Evolutionary conservation across 2,329 filamentous ascomycete genomes (phyloP), one percentile per base, ranked within the genome.

Genomic region (Metarhizium brunneum): DNA sequence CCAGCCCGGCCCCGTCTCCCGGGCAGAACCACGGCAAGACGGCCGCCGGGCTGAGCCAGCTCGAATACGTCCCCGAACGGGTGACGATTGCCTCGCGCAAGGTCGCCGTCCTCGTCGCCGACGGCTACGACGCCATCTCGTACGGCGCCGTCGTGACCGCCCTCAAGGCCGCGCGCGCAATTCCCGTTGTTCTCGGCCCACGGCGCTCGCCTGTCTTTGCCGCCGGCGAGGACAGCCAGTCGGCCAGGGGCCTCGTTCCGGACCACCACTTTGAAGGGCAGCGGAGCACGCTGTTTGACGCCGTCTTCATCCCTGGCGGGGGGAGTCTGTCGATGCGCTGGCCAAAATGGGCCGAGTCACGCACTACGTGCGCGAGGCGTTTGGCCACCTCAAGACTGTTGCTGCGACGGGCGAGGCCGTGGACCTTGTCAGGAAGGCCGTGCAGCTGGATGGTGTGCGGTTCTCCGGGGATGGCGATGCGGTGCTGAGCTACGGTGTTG

Each of bases 251-350:
- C 5, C 71, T 88, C 0, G 71, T 80, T 29, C 85, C 90, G 0
- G 86, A 91, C 62, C 88, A 94, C 66, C 87, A 92, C 66, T 82
- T 92, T 52, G 86, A 92, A 62, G 89, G 87, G 0, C 84, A 87
- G 79, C 82, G 89, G 16, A 89, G 85, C 32, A 90, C 86, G 40
- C 83, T 94, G 77, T 92, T 92, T 60, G 90, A 94, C 66, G 85
- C 87, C 0, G 66, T 92, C 32, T 91, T 90, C 64, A 73, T 95
- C 2, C 88, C 88, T 1, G 88, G 88, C 1, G 89, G 90, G 1
- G 74, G 0, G 76, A 84, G 56, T 82, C 83, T 1, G 71, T 88
- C 48, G 73, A 79, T 53, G 83, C 82, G 0, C 78, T 94, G 0
- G 72, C 78, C 55, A 82, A 84, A 73, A 89, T 80, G 58, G 88